phyloP scores from a whole-genome alignment of 1,284 basidiomycete species.

The Pseudomicrostroma phylloplanum region DNA sequence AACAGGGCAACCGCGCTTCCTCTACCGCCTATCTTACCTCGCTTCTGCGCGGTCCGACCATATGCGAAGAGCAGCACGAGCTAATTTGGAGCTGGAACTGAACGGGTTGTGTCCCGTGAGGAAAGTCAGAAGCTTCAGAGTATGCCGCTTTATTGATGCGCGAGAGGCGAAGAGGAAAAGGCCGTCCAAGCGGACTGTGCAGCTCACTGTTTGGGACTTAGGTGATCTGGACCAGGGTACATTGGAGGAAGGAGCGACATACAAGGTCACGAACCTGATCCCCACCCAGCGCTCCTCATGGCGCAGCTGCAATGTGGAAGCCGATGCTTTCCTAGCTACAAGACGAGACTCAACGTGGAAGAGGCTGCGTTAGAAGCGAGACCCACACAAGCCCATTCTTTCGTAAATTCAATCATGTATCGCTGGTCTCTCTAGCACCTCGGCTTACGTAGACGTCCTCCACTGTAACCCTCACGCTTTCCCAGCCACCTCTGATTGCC shows the following conservation, averaged over 20 bases:
- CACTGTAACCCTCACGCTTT: too few relatives aligned
- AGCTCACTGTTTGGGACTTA: conserved; percentile 2
- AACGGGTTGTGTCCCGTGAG: conserved; percentile 70
- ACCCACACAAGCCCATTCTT: too few relatives aligned
- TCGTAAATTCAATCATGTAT: too few relatives aligned
- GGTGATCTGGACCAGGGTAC: background rate
- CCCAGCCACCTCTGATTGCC: too few relatives aligned
- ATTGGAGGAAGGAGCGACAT: background rate
- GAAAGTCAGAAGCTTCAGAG: conserved; percentile 71
- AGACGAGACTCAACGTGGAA: conserved; percentile 60
- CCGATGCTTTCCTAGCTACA: conserved; percentile 62
- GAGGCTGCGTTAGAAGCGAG: background rate
- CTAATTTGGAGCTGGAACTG: conserved; percentile 13
- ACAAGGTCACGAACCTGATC: conserved; percentile 59
- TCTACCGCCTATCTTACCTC: background rate
- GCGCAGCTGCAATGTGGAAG: conserved; percentile 57
- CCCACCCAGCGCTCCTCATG: conserved; percentile 62
- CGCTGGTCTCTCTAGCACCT: too few relatives aligned
- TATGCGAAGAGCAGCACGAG: conserved; percentile 15
- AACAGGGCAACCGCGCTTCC: background rate
- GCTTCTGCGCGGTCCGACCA: background rate
- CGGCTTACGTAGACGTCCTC: too few relatives aligned
- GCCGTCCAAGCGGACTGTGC: background rate
- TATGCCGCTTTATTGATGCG: conserved; percentile 70
- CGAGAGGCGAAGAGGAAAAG: background rate